Evolutionary conservation across 2,329 filamentous ascomycete species (phyloP).

Genomic region (Immersiporthe knoxdaviesiana): DNA sequence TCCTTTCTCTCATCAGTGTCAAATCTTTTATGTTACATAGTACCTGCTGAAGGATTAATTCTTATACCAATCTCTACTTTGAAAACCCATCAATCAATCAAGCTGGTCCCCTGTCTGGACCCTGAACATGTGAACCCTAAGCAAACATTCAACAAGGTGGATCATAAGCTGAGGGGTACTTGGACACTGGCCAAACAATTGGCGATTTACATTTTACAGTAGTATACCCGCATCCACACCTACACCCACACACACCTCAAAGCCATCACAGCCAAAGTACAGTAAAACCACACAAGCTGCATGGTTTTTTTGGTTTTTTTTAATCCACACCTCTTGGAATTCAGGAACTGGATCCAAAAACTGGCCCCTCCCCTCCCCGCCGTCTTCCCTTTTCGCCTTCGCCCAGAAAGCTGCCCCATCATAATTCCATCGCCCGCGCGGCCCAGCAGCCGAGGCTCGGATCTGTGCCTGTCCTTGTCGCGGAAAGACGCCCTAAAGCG

Average conservation of each 20-base stretch:
- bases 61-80: too few relatives aligned
- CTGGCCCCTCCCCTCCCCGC: too few relatives aligned
- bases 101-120: not conserved
- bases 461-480: slow-evolving; percentile 11
- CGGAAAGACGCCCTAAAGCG: slow-evolving; percentile 10
- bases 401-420: too few relatives aligned
- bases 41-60: too few relatives aligned
- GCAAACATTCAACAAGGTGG: not conserved
- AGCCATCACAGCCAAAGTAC: too few relatives aligned
- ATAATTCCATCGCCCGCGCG: not conserved
- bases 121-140: not conserved
- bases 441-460: slow-evolving; percentile 12
- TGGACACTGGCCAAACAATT: not conserved
- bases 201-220: too few relatives aligned
- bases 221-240: too few relatives aligned
- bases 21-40: too few relatives aligned
- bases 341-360: not conserved
- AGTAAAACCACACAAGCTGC: not conserved
- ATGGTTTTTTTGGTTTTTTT: not conserved
- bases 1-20: too few relatives aligned
- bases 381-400: too few relatives aligned
- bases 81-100: not conserved
- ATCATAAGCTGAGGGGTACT: not conserved
- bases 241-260: too few relatives aligned
- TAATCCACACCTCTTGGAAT: not conserved